Evolutionary conservation across 2,329 filamentous ascomycete genomes (phyloP).

Genomic region (Thielaviopsis ethacetica): DNA sequence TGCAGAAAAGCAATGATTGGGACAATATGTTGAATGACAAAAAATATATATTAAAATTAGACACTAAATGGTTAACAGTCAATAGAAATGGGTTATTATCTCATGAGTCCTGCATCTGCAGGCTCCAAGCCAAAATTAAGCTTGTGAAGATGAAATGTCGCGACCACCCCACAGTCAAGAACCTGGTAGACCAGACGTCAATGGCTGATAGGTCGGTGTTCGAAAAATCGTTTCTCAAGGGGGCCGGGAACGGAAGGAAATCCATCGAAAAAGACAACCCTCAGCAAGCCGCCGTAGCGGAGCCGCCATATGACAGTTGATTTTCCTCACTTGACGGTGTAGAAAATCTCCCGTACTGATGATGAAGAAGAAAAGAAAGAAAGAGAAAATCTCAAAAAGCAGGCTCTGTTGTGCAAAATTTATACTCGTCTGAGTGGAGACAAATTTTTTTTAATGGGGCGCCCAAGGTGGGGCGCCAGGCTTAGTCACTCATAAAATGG

Average conservation of each 20-base stretch:
- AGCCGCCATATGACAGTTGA: conserved; percentile 29
- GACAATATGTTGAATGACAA: neutral
- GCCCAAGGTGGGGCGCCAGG: neutral
- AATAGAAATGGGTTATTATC: neutral
- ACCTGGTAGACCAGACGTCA: conserved; percentile 24
- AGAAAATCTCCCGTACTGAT: conserved; percentile 29
- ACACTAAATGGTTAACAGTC: neutral
- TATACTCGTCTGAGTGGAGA: conserved; percentile 6
- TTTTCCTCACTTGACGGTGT: conserved; percentile 35
- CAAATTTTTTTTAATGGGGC: conserved; percentile 5
- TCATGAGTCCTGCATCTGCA: neutral
- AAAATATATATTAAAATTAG: neutral
- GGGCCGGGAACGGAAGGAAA: conserved; percentile 41
- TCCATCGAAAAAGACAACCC: conserved; percentile 31
- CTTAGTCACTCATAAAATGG: conserved; percentile 8
- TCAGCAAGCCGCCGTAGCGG: conserved; percentile 38
- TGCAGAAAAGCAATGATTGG: too few species aligned
- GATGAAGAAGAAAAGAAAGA: conserved; percentile 23
- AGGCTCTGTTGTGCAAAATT: conserved; percentile 5
- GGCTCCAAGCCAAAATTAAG: neutral
- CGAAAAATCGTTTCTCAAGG: conserved; percentile 26
- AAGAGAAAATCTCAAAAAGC: conserved; percentile 13
- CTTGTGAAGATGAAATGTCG: conserved; percentile 21
- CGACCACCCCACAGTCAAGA: conserved; percentile 35
- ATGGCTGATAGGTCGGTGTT: conserved; percentile 31